These are phyloP conservation scores for Beauveria brongniartii DNA, from an alignment of 2,329 filamentous ascomycete species.

Conservation along the genomic window DNA sequence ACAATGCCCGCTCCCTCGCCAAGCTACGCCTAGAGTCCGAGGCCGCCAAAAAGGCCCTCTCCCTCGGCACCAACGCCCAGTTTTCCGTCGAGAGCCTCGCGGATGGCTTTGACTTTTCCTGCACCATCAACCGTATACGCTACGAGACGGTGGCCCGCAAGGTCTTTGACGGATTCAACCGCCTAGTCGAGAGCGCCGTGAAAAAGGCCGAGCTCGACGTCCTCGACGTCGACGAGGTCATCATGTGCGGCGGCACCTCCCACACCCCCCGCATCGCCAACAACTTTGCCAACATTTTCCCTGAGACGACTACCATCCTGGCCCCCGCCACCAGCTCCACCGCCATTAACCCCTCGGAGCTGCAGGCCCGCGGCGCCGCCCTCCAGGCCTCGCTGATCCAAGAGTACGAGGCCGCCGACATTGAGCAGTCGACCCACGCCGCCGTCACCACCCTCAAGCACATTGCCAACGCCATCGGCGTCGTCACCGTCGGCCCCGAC, in stretches of 20 bases:
- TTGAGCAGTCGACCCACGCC: conserved; percentile 92
- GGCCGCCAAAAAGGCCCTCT: conserved; percentile 84
- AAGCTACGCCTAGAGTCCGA: conserved; percentile 92
- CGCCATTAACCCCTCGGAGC: conserved; percentile 89
- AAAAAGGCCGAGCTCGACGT: conserved; percentile 90
- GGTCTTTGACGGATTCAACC: conserved; percentile 80
- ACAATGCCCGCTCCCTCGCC: conserved; percentile 72
- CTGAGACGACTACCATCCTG: conserved; percentile 66
- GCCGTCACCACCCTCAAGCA: conserved; percentile 92
- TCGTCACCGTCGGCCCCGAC: conserved; percentile 56
- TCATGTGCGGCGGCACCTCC: conserved; percentile 83
- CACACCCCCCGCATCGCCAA: conserved; percentile 90
- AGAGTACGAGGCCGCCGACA: conserved; percentile 88
- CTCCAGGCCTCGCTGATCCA: conserved; percentile 92
- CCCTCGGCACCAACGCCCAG: conserved; percentile 76
- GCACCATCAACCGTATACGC: conserved; percentile 85
- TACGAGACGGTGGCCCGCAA: conserved; percentile 86
- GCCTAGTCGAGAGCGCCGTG: conserved; percentile 73
- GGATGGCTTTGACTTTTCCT: conserved; percentile 83
- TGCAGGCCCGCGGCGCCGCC: conserved; percentile 80
- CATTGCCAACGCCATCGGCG: conserved; percentile 79
- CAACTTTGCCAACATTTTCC: conserved; percentile 74
- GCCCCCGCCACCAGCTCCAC: conserved; percentile 70
- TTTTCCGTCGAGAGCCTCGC: conserved; percentile 90
- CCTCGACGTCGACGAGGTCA: conserved; percentile 88